phyloP scores from a whole-genome alignment of 2,329 filamentous ascomycete genomes.

The Coniochaeta sp. region DNA sequence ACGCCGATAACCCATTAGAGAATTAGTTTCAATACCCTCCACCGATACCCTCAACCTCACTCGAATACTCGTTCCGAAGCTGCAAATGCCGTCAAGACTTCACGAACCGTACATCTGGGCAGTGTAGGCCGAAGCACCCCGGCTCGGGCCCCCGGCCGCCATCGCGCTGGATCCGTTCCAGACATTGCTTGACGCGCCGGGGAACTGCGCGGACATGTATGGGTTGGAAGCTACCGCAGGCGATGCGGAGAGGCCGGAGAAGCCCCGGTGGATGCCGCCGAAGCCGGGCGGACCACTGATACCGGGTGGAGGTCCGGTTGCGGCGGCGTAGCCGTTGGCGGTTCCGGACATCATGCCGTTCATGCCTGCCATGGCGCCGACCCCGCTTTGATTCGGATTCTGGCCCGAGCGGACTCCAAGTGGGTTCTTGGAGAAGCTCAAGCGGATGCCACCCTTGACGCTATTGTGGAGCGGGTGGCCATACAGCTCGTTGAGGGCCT shows the following conservation, averaged over 20 bases:
- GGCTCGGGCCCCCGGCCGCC: slow-evolving; percentile 5
- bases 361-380: slow-evolving; percentile 43
- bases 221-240: slow-evolving; percentile 7
- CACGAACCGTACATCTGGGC: background rate
- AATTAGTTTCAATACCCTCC: background rate
- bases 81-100: background rate
- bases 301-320: slow-evolving; percentile 75
- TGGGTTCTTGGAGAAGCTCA: slow-evolving; percentile 97
- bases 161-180: slow-evolving; percentile 13
- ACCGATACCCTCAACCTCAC: background rate
- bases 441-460: slow-evolving; percentile 85
- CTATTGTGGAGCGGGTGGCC: slow-evolving; percentile 84
- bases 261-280: slow-evolving; percentile 21
- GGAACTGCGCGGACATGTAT: slow-evolving; percentile 10
- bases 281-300: slow-evolving; percentile 70
- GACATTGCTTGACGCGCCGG: slow-evolving; percentile 9
- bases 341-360: slow-evolving; percentile 48
- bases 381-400: slow-evolving; percentile 33
- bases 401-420: slow-evolving; percentile 82
- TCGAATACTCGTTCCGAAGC: background rate
- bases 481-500: slow-evolving; percentile 83
- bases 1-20: background rate
- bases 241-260: slow-evolving; percentile 9
- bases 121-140: background rate
- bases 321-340: slow-evolving; percentile 56